Evolutionary conservation across 805 yeast genomes (phyloP), one percentile per base, ranked within the genome.

Genomic region (Torulaspora maleeae): DNA sequence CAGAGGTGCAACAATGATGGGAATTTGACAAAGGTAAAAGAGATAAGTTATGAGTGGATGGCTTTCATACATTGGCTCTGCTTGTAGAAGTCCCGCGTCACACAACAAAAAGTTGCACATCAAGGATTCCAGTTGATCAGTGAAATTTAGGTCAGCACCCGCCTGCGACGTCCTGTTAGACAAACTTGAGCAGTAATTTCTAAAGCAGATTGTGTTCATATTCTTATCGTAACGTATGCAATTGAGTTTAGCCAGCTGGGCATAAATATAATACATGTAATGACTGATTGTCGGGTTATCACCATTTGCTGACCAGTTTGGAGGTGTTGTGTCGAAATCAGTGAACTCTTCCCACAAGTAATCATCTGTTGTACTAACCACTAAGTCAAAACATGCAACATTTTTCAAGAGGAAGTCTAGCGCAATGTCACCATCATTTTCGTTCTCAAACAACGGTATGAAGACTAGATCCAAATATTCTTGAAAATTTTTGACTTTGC

Each of bases 271-370:
- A 44, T 66, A 70, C 55, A 67, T 53, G 51, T 69, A 69, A 37
- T 69, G 68, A 12, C 70, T 59, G 27, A 68, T 59, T 1, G 73
- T 70, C 7, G 75, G 74, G 45, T 70, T 70, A 13, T 61, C 66
- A 4, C 61, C 59, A 20, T 50, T 41, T 0, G 60, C 57, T 4
- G 43, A 44, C 73, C 74, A 70, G 5, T 56, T 41, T 1, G 29
- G 30, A 9, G 66, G 66, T 7, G 27, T 15, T 3, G 54, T 47
- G 10, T 47, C 22, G 6, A 50, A 43, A 35, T 51, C 48, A 4
- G 56, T 47, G 41, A 63, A 53, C 37, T 53, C 44, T 25, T 45
- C 45, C 73, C 73, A 49, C 44, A 56, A 28, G 43, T 52, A 48
- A 24, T 48, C 51, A 45, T 56, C 54, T 42, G 59, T 20, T 47